Evolutionary conservation across 177 flowering plant genomes (phyloP).

Genomic region (Vitis hybrid): DNA sequence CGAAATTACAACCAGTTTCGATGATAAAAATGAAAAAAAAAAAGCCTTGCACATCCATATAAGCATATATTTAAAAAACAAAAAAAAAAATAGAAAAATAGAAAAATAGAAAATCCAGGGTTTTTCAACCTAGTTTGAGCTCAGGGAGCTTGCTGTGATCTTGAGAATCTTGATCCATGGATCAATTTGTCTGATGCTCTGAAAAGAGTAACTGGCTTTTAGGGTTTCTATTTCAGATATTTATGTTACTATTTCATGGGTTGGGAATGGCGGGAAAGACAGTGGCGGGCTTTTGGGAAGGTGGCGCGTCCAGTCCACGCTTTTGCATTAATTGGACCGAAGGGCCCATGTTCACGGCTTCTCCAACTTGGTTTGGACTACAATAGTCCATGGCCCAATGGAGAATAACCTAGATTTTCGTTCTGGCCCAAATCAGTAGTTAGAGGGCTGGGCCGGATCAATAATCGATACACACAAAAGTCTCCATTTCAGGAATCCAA

Average conservation of each 20-base stretch:
- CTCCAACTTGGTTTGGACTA: no score
- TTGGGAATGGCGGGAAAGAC: conserved; percentile 6
- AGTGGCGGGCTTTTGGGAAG: conserved; percentile 11
- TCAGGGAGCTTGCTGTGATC: conserved; percentile 85
- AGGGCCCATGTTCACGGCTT: no score
- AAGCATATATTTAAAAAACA: neutral
- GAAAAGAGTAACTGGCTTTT: neutral
- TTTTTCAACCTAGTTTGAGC: conserved; percentile 69
- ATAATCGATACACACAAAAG: no score
- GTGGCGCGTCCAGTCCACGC: conserved; percentile 1
- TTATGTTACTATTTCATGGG: neutral
- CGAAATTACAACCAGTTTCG: neutral
- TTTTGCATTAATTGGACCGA: no score
- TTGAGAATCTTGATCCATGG: conserved; percentile 51
- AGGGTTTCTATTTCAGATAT: conserved; percentile 1
- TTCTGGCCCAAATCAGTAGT: no score
- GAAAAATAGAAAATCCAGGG: conserved; percentile 15
- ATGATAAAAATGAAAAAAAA: neutral
- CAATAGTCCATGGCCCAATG: no score
- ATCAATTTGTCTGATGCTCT: no score
- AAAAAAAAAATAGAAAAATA: neutral
- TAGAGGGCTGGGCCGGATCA: no score
- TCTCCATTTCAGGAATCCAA: no score
- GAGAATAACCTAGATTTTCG: no score
- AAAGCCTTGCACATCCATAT: neutral